phyloP scores from a whole-genome alignment of 805 yeast species.

The Kodamaea leandrae region DNA sequence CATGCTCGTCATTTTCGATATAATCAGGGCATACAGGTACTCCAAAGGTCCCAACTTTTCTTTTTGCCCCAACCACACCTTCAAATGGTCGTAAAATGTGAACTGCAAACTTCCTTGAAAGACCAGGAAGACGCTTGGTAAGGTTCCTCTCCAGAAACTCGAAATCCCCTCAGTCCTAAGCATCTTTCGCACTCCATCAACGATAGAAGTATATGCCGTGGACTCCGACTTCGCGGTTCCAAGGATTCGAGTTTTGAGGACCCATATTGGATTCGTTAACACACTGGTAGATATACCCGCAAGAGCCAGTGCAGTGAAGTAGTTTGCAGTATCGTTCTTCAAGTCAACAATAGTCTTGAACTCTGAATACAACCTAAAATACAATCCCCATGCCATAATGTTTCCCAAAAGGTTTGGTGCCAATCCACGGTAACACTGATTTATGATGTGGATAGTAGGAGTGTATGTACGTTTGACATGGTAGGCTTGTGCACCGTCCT shows the following conservation, averaged over 20 bases:
- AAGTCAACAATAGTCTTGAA: constrained; percentile 38
- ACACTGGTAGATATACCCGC: constrained; percentile 79
- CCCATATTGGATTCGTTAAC: constrained; percentile 93
- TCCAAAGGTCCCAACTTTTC: constrained; percentile 47
- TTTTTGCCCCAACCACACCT: constrained; percentile 28
- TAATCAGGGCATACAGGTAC: constrained; percentile 63
- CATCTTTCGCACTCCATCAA: constrained; percentile 54
- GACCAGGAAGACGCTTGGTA: constrained; percentile 77
- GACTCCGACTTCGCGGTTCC: constrained; percentile 46
- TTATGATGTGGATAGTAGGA: constrained; percentile 13
- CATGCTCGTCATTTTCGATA: constrained; percentile 68
- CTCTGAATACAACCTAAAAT: constrained; percentile 73
- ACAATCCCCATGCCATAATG: constrained; percentile 83
- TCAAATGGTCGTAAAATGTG: constrained; percentile 77
- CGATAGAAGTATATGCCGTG: constrained; percentile 56
- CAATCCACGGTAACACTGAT: constrained; percentile 65
- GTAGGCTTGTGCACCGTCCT: neutral
- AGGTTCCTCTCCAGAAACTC: constrained; percentile 70
- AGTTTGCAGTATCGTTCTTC: constrained; percentile 23
- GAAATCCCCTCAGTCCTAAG: constrained; percentile 52
- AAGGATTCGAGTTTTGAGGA: constrained; percentile 83
- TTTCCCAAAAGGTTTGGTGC: constrained; percentile 81
- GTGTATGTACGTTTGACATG: neutral
- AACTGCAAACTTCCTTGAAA: constrained; percentile 89
- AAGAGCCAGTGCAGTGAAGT: constrained; percentile 34